Percentiles rank a stretch among this genome's conserved stretches.
Conservation (phyloP, 139 green algal genomes). For the Micromonas pusilla region DNA sequence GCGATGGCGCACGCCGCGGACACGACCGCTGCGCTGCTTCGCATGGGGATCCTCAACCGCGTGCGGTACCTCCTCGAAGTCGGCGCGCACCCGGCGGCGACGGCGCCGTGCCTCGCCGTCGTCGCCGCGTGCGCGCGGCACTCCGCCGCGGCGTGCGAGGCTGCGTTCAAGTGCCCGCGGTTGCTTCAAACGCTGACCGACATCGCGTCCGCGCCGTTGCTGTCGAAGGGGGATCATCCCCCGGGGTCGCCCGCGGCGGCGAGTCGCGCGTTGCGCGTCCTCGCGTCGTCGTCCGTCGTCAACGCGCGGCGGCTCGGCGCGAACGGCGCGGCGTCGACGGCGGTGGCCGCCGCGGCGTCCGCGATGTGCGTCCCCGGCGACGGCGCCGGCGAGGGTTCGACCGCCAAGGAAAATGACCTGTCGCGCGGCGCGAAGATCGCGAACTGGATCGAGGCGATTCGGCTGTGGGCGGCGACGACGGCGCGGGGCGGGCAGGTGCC, state of each 20-base stretch:
- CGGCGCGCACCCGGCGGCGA: not conserved
- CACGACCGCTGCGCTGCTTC: not conserved
- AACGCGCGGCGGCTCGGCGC: not conserved
- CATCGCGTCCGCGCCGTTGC: not conserved
- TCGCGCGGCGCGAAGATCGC: not conserved
- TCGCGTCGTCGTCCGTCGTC: not conserved
- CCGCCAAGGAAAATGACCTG: too few species aligned
- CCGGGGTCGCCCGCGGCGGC: too few species aligned
- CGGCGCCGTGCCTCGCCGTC: not conserved
- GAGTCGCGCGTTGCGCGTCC: not conserved
- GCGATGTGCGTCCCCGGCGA: too few species aligned
- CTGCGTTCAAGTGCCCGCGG: not conserved
- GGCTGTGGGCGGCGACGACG: not conserved
- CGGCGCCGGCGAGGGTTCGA: too few species aligned
- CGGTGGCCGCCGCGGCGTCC: not conserved
- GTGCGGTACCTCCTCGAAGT: conserved; percentile 11
- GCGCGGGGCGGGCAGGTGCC: not conserved
- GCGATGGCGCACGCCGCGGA: conserved; percentile 5
- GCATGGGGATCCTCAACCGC: not conserved
- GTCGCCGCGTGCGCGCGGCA: not conserved
- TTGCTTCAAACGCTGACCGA: not conserved
- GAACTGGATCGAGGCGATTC: not conserved
- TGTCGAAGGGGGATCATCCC: not conserved
- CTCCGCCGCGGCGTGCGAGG: not conserved
- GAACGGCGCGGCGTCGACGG: not conserved